phyloP scores from a whole-genome alignment of 345 rosid genomes.

The Angophora floribunda region DNA sequence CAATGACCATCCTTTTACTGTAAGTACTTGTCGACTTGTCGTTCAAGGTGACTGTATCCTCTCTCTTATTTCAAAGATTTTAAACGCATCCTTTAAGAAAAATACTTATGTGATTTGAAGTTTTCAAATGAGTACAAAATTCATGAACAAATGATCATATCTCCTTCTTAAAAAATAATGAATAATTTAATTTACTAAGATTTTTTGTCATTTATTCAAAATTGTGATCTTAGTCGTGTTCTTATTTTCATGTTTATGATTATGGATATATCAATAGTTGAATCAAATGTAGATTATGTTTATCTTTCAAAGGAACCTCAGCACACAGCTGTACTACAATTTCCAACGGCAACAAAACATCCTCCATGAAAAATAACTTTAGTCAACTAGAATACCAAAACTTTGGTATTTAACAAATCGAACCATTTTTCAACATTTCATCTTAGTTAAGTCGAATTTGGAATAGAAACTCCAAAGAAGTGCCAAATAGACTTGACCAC shows the following conservation, averaged over 20 bases:
- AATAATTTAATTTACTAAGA: neutral
- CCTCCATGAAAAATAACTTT: neutral
- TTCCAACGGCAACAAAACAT: too few species aligned
- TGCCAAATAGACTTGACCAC: neutral
- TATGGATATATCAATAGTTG: neutral
- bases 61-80: neutral
- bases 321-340: neutral
- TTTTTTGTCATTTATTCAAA: neutral
- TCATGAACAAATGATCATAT: neutral
- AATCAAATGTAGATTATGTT: neutral
- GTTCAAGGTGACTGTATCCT: neutral
- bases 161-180: neutral
- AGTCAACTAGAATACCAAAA: neutral
- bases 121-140: neutral
- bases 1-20: neutral
- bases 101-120: neutral
- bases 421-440: neutral
- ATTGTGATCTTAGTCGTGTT: neutral
- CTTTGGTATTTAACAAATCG: neutral
- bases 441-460: neutral
- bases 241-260: neutral
- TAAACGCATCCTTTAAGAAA: neutral
- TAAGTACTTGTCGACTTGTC: neutral
- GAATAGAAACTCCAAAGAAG: neutral
- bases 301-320: neutral